Evolutionary conservation across 768 basidiomycete genomes (phyloP), one percentile per base, ranked within the genome.

Genomic region (Dentipellis fragilis): DNA sequence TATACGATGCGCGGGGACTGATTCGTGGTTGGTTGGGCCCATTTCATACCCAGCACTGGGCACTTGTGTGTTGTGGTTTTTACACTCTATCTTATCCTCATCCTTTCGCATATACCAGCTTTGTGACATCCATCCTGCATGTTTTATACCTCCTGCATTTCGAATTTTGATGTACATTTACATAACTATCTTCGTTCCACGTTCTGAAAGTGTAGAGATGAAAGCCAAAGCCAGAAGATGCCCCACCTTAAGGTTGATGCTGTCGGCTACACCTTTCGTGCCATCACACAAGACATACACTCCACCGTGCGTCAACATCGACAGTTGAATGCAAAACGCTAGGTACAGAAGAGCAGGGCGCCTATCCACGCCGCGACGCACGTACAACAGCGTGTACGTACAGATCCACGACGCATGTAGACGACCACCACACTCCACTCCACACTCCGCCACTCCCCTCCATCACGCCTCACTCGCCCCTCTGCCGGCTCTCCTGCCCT

Each of bases 1-100:
- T 77, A 80, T 3, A 59, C 71, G 2, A 69, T 77, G 8, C 63
- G 68, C 10, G 68, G 67, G 4, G 64, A 67, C 50, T 63, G 59
- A 50, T 10, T n/a, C 59, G 56, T 12, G 57, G 57, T 29, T 35
- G 14, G 14, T 6, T 52, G 40, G 40, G n/a, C n/a, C n/a, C n/a
- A n/a, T n/a, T n/a, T n/a, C n/a, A n/a, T n/a, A 42, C 14, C 4
- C 40, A 8, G 14, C 9, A 29, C 29, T 29, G 3, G 29, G 29
- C 6, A 29, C 29, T 29, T 29, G 29, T 29, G 29, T 29, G 29
- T 29, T 29, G 3, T 29, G 29, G 29, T 6, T 17, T 45, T 16
- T 19, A 10, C 16, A 19, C 42, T 8, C n/a, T 45, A 45, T 19
- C 19, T n/a, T 45, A 14, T 19, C 42, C 9, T 45, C 42, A 45